phyloP scores from a whole-genome alignment of 805 yeast species.

The Groenewaldozyma tartarivorans region DNA sequence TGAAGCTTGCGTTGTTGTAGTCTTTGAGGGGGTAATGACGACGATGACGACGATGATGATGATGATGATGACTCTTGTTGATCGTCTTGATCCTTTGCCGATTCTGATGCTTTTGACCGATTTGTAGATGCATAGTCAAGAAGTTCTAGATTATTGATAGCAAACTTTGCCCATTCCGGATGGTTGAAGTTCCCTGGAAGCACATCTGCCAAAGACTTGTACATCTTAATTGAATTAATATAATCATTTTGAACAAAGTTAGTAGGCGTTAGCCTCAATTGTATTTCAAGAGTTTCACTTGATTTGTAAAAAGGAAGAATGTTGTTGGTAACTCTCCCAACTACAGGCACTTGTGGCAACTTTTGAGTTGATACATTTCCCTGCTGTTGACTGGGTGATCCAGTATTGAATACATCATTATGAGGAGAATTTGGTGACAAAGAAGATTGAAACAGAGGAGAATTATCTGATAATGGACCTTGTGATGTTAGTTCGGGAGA shows the following conservation, averaged over 20 bases:
- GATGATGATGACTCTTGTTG: too few species aligned
- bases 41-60: too few species aligned
- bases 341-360: conserved; percentile 2
- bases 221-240: conserved; percentile 9
- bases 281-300: conserved; percentile 23
- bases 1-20: too few species aligned
- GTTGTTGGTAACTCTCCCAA: conserved; percentile 21
- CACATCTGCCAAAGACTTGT: conserved; percentile 7
- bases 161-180: conserved; percentile 12
- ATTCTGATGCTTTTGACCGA: too few species aligned
- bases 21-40: too few species aligned
- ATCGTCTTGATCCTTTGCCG: too few species aligned
- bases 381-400: too few species aligned
- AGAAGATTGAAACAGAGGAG: neutral
- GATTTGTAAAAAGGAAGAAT: conserved; percentile 18
- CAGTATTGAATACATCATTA: neutral
- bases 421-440: neutral
- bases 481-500: neutral
- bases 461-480: neutral
- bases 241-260: conserved; percentile 10
- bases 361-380: neutral
- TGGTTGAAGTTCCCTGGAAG: conserved; percentile 13
- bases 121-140: too few species aligned
- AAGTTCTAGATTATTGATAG: neutral
- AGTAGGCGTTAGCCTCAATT: conserved; percentile 19